Percentiles rank a stretch among this genome's conserved stretches.
phyloP scores from a whole-genome alignment of 2,329 filamentous ascomycete genomes.

The Aspergillus cejpii region DNA sequence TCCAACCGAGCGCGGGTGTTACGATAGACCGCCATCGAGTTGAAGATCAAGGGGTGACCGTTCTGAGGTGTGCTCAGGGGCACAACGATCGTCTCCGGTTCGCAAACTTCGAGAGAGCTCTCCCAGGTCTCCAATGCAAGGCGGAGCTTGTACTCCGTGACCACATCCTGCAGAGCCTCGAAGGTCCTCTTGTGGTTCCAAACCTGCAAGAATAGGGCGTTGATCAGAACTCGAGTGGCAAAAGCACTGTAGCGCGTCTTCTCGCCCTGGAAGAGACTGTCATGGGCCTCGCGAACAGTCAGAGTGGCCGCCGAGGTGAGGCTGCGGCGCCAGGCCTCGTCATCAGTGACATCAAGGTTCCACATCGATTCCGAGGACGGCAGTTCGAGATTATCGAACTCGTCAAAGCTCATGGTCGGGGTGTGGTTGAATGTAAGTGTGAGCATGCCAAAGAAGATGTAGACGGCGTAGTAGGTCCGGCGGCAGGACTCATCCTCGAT shows the following conservation, averaged over 20 bases:
- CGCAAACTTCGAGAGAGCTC: slow-evolving; percentile 86
- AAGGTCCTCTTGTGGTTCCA: slow-evolving; percentile 99
- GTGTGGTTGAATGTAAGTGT: slow-evolving; percentile 97
- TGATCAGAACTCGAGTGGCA: slow-evolving; percentile 96
- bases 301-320: slow-evolving; percentile 64
- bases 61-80: slow-evolving; percentile 91
- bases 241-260: slow-evolving; percentile 89
- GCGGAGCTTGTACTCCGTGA: slow-evolving; percentile 95
- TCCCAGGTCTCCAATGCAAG: slow-evolving; percentile 98
- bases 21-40: slow-evolving; percentile 93
- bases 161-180: slow-evolving; percentile 93
- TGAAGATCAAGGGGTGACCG: slow-evolving; percentile 93
- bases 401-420: slow-evolving; percentile 94
- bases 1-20: slow-evolving; percentile 88
- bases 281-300: slow-evolving; percentile 89
- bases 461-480: slow-evolving; percentile 95
- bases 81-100: slow-evolving; percentile 81
- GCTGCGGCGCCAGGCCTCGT: slow-evolving; percentile 75
- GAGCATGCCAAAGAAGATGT: slow-evolving; percentile 95
- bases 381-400: slow-evolving; percentile 87
- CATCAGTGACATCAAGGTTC: slow-evolving; percentile 76
- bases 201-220: slow-evolving; percentile 93
- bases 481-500: slow-evolving; percentile 94
- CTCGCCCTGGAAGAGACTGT: slow-evolving; percentile 92
- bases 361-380: slow-evolving; percentile 91